Conservation (phyloP, 108 stramenopile species). For the Heterococcus sp. region DNA sequence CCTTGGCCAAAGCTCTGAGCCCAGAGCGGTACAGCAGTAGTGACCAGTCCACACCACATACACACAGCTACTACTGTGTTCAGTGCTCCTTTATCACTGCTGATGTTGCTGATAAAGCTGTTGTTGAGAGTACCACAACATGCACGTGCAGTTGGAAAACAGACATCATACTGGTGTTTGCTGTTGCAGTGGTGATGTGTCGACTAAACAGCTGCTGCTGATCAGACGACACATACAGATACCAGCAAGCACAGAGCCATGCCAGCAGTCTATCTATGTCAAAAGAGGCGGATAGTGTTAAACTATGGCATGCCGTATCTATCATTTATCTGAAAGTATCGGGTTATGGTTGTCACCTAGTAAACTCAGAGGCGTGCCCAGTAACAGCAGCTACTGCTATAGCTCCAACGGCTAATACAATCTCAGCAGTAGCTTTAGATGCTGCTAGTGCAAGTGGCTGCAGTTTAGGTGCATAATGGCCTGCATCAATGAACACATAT, state of each 20-base stretch:
- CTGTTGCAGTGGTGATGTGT: too few species aligned
- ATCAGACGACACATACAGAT: too few species aligned
- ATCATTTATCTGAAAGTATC: neutral
- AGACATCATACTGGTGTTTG: too few species aligned
- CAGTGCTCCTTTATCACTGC: slow-evolving; percentile 8
- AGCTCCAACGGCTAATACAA: neutral
- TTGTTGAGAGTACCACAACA: neutral
- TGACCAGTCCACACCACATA: slow-evolving; percentile 33
- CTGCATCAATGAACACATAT: too few species aligned
- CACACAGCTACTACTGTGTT: neutral
- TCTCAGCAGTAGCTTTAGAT: slow-evolving; percentile 23
- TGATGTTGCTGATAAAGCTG: slow-evolving; percentile 8
- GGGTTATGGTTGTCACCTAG: neutral
- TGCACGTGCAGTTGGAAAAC: neutral
- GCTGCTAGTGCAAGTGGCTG: slow-evolving; percentile 30
- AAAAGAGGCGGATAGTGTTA: too few species aligned
- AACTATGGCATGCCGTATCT: neutral
- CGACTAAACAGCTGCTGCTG: too few species aligned
- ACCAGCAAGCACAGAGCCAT: neutral
- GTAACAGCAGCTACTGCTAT: neutral
- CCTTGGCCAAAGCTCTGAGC: slow-evolving; percentile 37
- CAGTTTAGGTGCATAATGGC: slow-evolving; percentile 8
- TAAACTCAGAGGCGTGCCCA: neutral
- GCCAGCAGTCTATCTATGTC: neutral
- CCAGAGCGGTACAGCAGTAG: slow-evolving; percentile 25